Evolutionary conservation across 1,284 basidiomycete species (phyloP).

Genomic region (Caloboletus firmus): DNA sequence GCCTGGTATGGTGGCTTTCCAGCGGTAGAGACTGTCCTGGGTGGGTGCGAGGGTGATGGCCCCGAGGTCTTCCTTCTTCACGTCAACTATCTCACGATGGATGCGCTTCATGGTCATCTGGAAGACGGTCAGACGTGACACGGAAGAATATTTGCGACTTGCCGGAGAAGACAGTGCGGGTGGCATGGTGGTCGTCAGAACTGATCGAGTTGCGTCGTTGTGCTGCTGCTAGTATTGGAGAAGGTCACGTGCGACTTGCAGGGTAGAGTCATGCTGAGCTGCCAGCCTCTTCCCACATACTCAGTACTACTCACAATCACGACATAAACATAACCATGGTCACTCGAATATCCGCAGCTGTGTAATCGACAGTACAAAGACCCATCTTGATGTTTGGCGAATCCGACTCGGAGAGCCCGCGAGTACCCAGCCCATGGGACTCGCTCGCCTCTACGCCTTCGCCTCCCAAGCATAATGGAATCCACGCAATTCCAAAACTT

Average conservation of each 20-base stretch:
- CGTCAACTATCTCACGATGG: conserved; percentile 81
- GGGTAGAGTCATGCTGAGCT: not conserved
- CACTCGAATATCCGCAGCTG: conserved; percentile 52
- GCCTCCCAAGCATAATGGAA: conserved; percentile 28
- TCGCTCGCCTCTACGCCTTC: conserved; percentile 58
- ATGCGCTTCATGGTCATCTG: conserved; percentile 87
- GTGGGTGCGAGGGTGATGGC: conserved; percentile 69
- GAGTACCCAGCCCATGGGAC: conserved; percentile 79
- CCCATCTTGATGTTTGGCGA: conserved; percentile 69
- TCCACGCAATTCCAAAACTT: conserved; percentile 48
- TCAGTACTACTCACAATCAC: not conserved
- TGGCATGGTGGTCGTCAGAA: conserved; percentile 23
- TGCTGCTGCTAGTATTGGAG: not conserved
- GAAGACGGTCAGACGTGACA: conserved; percentile 11
- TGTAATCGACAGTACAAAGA: conserved; percentile 3
- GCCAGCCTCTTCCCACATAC: too few species aligned
- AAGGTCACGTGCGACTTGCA: conserved; percentile 22
- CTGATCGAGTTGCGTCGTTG: not conserved
- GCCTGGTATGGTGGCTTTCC: conserved; percentile 76
- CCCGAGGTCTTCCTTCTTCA: conserved; percentile 83
- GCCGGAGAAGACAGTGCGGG: conserved; percentile 24
- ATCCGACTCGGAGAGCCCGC: conserved; percentile 72
- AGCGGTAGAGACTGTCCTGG: conserved; percentile 59
- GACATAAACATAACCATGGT: conserved; percentile 46
- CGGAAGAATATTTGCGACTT: conserved; percentile 1